Evolutionary conservation across 2,329 filamentous ascomycete genomes (phyloP).

Genomic region (Claviceps lovelessii): DNA sequence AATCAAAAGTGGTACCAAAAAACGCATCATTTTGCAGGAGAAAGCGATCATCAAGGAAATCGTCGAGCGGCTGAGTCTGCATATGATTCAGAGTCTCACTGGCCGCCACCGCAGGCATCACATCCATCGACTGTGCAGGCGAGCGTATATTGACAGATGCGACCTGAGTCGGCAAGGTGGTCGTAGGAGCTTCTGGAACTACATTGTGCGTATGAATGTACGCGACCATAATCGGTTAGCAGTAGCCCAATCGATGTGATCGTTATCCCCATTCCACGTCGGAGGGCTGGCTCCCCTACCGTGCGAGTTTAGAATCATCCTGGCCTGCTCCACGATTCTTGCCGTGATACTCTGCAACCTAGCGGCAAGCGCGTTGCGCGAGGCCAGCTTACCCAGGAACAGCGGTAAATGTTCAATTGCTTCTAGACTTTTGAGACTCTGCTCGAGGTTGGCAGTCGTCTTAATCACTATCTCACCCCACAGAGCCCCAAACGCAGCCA

Average conservation of each 20-base stretch:
- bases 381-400: background rate
- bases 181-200: background rate
- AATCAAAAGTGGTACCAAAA: background rate
- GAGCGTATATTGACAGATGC: no score
- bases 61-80: background rate
- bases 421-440: background rate
- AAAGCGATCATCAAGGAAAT: background rate
- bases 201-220: background rate
- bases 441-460: background rate
- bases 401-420: background rate
- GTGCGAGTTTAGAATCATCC: background rate
- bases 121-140: background rate
- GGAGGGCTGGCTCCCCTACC: background rate
- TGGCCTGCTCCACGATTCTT: background rate
- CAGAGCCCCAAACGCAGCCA: background rate
- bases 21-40: background rate
- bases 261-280: no score
- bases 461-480: constrained; percentile 1
- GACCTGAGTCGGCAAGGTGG: background rate
- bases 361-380: background rate
- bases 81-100: background rate
- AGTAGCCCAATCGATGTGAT: background rate
- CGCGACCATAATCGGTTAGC: background rate
- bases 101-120: background rate
- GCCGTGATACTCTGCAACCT: background rate